Evolutionary conservation across 2,329 filamentous ascomycete genomes (phyloP).

Genomic region (Fusarium duplospermum): DNA sequence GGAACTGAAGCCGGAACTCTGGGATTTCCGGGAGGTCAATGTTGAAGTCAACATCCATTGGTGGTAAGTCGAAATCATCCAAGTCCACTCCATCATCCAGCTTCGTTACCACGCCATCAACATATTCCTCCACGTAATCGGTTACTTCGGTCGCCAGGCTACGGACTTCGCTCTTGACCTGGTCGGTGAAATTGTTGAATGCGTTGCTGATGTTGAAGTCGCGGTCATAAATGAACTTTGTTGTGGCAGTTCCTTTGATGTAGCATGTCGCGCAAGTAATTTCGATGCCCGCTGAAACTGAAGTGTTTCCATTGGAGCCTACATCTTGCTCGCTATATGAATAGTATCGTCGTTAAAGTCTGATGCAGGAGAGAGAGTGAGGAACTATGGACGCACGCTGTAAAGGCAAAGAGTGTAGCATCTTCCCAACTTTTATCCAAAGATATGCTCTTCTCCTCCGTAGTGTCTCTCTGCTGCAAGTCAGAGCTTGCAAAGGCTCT

Average conservation of each 20-base stretch:
- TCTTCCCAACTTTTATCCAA: conserved; percentile 1
- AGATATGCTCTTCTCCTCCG: neutral
- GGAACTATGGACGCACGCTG: neutral
- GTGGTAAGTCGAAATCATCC: conserved; percentile 17
- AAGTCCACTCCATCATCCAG: conserved; percentile 19
- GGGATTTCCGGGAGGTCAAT: conserved; percentile 20
- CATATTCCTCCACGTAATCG: conserved; percentile 15
- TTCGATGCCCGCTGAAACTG: neutral
- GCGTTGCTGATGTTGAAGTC: neutral
- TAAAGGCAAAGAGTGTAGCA: neutral
- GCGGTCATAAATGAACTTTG: neutral
- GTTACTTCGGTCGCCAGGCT: neutral
- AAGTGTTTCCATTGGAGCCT: neutral
- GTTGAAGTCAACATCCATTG: conserved; percentile 19
- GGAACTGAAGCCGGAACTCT: conserved; percentile 18
- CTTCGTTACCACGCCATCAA: conserved; percentile 2
- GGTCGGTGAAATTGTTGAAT: neutral
- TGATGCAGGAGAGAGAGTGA: neutral
- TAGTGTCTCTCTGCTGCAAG: neutral
- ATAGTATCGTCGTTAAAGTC: neutral
- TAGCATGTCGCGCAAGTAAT: neutral
- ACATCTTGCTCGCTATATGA: neutral
- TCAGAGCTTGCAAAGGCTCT: neutral
- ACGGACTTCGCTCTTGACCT: neutral
- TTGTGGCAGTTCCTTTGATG: neutral